Evolutionary conservation across 2,329 filamentous ascomycete species (phyloP).

Genomic region (Periconia sp.): DNA sequence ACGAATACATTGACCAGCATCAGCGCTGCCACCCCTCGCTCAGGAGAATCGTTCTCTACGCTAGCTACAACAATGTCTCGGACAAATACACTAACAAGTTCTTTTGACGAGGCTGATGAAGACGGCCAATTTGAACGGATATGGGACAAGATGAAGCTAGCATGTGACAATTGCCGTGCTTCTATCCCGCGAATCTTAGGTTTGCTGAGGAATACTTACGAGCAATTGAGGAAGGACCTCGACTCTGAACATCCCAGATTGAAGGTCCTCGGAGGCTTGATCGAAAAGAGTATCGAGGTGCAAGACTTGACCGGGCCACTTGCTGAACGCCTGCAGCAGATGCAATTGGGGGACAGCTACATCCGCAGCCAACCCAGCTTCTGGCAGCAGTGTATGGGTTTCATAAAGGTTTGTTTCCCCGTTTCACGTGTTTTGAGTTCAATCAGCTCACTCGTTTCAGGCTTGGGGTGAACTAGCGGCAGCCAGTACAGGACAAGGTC

Average conservation of each 20-base stretch:
- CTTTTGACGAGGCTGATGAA: slow-evolving; percentile 70
- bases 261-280: slow-evolving; percentile 61
- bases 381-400: slow-evolving; percentile 75
- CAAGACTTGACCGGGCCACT: slow-evolving; percentile 77
- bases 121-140: slow-evolving; percentile 83
- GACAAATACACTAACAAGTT: slow-evolving; percentile 62
- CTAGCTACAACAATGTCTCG: slow-evolving; percentile 54
- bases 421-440: slow-evolving; percentile 16
- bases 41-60: slow-evolving; percentile 78
- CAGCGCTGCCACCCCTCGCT: slow-evolving; percentile 71
- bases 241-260: slow-evolving; percentile 42
- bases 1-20: slow-evolving; percentile 60
- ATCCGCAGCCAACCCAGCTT: slow-evolving; percentile 69
- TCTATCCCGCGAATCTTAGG: slow-evolving; percentile 64
- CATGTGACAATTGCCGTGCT: slow-evolving; percentile 74
- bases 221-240: slow-evolving; percentile 34
- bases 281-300: slow-evolving; percentile 72
- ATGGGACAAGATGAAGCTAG: slow-evolving; percentile 75
- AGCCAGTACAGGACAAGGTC: slow-evolving; percentile 40
- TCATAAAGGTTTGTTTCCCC: slow-evolving; percentile 59
- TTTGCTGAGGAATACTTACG: slow-evolving; percentile 35
- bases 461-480: slow-evolving; percentile 71
- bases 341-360: slow-evolving; percentile 85
- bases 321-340: slow-evolving; percentile 73
- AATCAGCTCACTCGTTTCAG: slow-evolving; percentile 48